Evolutionary conservation across 192 early-diverging fungal genomes (phyloP).

Genomic region (Radiomyces spectabilis): DNA sequence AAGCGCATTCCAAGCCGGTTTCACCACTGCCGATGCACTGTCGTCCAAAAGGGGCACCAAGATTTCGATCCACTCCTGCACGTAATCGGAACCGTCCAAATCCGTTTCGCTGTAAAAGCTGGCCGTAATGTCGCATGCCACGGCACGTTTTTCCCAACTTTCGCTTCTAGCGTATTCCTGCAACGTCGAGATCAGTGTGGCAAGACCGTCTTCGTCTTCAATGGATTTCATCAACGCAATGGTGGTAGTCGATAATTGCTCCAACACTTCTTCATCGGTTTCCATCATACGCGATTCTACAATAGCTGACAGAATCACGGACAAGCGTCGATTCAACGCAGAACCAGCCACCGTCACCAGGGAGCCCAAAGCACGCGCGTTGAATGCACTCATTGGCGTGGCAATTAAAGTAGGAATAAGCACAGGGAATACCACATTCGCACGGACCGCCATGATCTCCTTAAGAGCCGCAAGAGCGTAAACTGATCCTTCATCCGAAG

Average conservation of each 20-base stretch:
- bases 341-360: slow-evolving; percentile 86
- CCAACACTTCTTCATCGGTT: slow-evolving; percentile 52
- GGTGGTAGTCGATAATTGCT: slow-evolving; percentile 68
- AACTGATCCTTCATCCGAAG: slow-evolving; percentile 43
- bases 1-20: slow-evolving; percentile 72
- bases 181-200: slow-evolving; percentile 71
- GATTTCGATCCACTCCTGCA: slow-evolving; percentile 74
- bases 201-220: slow-evolving; percentile 77
- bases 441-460: slow-evolving; percentile 96
- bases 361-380: slow-evolving; percentile 83
- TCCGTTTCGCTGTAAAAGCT: slow-evolving; percentile 60
- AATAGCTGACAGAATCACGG: slow-evolving; percentile 72
- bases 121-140: slow-evolving; percentile 54
- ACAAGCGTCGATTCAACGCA: slow-evolving; percentile 76
- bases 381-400: slow-evolving; percentile 83
- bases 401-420: slow-evolving; percentile 92
- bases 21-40: slow-evolving; percentile 47
- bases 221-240: slow-evolving; percentile 65
- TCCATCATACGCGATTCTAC: slow-evolving; percentile 69
- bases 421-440: slow-evolving; percentile 96
- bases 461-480: slow-evolving; percentile 92
- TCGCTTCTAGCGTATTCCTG: slow-evolving; percentile 62
- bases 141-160: slow-evolving; percentile 37
- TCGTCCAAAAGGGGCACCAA: slow-evolving; percentile 70
- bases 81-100: slow-evolving; percentile 54